Conservation (phyloP, 768 basidiomycete genomes). For the Tulasnella sp. region DNA sequence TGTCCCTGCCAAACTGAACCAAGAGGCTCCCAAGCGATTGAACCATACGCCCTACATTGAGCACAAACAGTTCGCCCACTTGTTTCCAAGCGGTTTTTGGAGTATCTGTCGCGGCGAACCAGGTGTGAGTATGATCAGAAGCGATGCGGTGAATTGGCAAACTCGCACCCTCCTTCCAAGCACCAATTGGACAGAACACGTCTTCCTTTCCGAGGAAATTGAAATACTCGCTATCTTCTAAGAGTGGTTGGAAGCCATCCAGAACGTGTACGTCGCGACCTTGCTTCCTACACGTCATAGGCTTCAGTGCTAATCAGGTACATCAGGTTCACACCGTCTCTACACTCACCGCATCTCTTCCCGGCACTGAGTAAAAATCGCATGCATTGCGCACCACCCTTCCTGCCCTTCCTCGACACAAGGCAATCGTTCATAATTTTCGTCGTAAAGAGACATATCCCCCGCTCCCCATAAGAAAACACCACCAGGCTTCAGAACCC, state of each 20-base stretch:
- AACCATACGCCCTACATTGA: neutral
- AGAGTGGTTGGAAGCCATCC: neutral
- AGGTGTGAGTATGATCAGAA: neutral
- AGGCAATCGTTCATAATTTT: conserved; percentile 18
- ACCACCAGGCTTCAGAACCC: conserved; percentile 19
- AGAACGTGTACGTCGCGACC: neutral
- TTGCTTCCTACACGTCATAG: neutral
- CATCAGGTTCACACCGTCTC: neutral
- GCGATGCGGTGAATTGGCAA: neutral
- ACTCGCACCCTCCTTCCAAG: neutral
- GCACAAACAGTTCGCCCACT: neutral
- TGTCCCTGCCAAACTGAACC: conserved; percentile 7
- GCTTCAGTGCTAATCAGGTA: too few relatives aligned
- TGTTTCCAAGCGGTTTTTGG: neutral
- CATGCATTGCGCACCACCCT: conserved; percentile 22
- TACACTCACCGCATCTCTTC: neutral
- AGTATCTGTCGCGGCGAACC: neutral
- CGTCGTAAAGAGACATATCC: neutral
- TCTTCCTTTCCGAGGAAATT: neutral
- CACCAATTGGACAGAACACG: neutral
- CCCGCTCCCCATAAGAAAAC: conserved; percentile 5
- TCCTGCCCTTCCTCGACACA: conserved; percentile 26
- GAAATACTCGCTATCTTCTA: neutral
- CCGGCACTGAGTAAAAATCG: conserved; percentile 10
- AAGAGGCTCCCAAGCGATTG: neutral